Conservation (phyloP, 306 rosid genomes). For the Gillenia trifoliata region DNA sequence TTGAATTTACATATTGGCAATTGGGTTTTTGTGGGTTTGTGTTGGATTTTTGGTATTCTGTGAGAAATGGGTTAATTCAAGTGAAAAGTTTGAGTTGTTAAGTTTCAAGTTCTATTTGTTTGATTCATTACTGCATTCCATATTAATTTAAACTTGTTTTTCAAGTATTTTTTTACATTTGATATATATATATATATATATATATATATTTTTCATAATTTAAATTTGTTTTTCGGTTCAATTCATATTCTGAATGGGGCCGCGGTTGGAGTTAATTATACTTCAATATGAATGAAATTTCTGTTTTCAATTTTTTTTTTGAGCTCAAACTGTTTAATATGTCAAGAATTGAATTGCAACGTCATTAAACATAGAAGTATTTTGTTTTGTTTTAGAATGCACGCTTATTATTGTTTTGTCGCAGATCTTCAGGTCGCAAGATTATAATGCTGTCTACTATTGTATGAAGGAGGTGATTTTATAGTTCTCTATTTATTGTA, state of each 20-base stretch:
- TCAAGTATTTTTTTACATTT: too few relatives aligned
- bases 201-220: background rate
- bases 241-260: background rate
- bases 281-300: background rate
- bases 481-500: background rate
- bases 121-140: background rate
- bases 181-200: too few relatives aligned
- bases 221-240: background rate
- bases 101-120: background rate
- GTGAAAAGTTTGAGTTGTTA: background rate
- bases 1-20: background rate
- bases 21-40: background rate
- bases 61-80: background rate
- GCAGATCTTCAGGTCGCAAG: slow-evolving; percentile 95
- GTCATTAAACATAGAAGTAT: background rate
- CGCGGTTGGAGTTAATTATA: background rate
- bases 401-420: slow-evolving; percentile 4
- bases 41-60: background rate
- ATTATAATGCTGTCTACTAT: slow-evolving; percentile 73
- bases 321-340: background rate
- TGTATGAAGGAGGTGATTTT: slow-evolving; percentile 66
- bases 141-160: background rate
- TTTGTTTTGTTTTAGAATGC: background rate
- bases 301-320: background rate
- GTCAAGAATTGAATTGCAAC: background rate